A percentile compares a stretch with the other conserved stretches of the same genome.
These are phyloP conservation scores for Geranomyces variabilis DNA, from an alignment of 192 early-diverging fungal species.

Conservation along the genomic window DNA sequence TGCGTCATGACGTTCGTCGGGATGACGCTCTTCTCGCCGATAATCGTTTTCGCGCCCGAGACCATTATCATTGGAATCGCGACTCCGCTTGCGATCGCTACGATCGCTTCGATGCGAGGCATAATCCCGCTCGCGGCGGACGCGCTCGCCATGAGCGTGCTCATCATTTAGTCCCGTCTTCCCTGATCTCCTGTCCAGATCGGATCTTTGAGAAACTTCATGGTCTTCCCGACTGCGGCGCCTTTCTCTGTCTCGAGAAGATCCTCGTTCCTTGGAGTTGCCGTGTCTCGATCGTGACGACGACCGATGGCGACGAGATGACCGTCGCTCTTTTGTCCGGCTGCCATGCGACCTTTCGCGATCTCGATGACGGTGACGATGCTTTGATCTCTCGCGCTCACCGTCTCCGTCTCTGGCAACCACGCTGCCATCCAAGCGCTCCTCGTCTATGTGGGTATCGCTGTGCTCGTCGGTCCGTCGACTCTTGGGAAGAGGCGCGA, in stretches of 20 bases:
- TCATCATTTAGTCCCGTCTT: neutral
- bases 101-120: no score
- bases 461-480: neutral
- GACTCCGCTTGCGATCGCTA: no score
- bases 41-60: neutral
- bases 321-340: slow-evolving; percentile 12
- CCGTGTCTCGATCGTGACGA: slow-evolving; percentile 9
- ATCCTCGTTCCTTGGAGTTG: neutral
- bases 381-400: slow-evolving; percentile 2
- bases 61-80: no score
- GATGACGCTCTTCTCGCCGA: no score
- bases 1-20: no score
- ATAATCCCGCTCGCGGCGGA: neutral
- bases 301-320: slow-evolving; percentile 24
- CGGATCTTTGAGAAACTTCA: neutral
- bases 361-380: neutral
- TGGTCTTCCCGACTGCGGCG: slow-evolving; percentile 14
- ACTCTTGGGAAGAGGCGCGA: neutral
- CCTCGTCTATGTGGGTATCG: neutral
- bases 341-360: neutral
- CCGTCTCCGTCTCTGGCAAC: neutral
- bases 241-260: neutral
- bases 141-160: neutral
- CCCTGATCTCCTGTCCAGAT: neutral
- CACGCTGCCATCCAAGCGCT: neutral